Evolutionary conservation across 2,329 filamentous ascomycete species (phyloP).

Genomic region (Acrocalymma vagum): DNA sequence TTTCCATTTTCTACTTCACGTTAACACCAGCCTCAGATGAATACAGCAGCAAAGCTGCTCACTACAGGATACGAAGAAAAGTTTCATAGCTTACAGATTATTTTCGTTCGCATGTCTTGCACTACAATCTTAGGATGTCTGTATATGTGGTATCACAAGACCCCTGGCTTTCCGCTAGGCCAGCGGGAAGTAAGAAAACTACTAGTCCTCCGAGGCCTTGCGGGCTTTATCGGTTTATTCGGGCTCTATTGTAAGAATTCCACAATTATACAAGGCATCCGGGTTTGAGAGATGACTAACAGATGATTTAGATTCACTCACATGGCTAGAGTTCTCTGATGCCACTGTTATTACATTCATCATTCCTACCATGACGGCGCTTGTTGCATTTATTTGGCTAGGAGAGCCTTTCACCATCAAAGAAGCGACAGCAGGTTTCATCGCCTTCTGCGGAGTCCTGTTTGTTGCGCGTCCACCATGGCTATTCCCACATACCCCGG

Average conservation of each 20-base stretch:
- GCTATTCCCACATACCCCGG: slow-evolving; percentile 52
- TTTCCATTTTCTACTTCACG: background rate
- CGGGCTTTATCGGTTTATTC: slow-evolving; percentile 37
- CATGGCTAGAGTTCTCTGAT: slow-evolving; percentile 83
- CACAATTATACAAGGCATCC: slow-evolving; percentile 53
- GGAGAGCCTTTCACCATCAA: slow-evolving; percentile 77
- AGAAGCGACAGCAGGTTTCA: slow-evolving; percentile 77
- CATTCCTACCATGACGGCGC: slow-evolving; percentile 77
- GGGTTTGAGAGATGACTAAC: slow-evolving; percentile 34
- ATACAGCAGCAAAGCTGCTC: slow-evolving; percentile 31
- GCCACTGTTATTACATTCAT: slow-evolving; percentile 89
- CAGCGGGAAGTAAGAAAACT: slow-evolving; percentile 23
- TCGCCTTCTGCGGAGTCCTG: slow-evolving; percentile 80
- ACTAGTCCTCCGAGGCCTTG: slow-evolving; percentile 28
- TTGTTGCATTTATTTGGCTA: slow-evolving; percentile 77
- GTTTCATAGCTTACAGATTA: slow-evolving; percentile 61
- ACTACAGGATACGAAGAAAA: slow-evolving; percentile 33
- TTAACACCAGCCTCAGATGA: slow-evolving; percentile 24
- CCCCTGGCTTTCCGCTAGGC: slow-evolving; percentile 34
- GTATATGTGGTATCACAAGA: slow-evolving; percentile 74
- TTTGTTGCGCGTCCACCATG: slow-evolving; percentile 77
- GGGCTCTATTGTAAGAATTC: slow-evolving; percentile 35
- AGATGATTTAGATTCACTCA: slow-evolving; percentile 60
- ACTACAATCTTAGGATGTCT: slow-evolving; percentile 70
- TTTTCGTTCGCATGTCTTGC: slow-evolving; percentile 79